Percentiles rank a stretch among this genome's conserved stretches.
Evolutionary conservation across 257 asterid species (phyloP).

Genomic region (Jasminum sambac): DNA sequence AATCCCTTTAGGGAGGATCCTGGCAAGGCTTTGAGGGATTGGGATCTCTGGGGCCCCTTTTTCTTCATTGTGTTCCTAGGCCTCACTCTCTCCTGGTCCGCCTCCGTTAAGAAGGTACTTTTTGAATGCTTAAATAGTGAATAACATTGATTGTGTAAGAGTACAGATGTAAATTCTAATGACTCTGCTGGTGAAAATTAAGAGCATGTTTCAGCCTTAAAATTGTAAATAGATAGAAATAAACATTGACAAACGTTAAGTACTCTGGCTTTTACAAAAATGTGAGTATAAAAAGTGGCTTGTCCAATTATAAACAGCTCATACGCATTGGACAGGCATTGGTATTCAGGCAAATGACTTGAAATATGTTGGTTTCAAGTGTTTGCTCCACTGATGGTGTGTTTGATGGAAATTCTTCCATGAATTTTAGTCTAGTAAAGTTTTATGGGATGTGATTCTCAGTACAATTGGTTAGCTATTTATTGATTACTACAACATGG

Average conservation of each 20-base stretch:
- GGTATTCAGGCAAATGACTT: background rate
- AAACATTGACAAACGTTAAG: too few relatives aligned
- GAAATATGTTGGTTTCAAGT: background rate
- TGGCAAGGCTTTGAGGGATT: slow-evolving; percentile 92
- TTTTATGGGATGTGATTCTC: background rate
- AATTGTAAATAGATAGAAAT: too few relatives aligned
- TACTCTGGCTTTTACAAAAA: too few relatives aligned
- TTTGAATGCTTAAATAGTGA: background rate
- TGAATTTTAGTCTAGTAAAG: background rate
- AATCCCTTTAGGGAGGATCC: slow-evolving; percentile 95
- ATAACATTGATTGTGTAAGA: background rate
- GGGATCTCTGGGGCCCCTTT: slow-evolving; percentile 99
- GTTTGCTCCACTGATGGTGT: background rate
- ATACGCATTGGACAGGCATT: too few relatives aligned
- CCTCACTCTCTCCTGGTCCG: slow-evolving; percentile 93
- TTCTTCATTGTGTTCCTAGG: slow-evolving; percentile 98
- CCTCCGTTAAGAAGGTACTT: slow-evolving; percentile 85
- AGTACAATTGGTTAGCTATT: background rate
- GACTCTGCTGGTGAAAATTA: background rate
- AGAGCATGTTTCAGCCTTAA: too few relatives aligned
- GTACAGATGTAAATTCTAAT: background rate
- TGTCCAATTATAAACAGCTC: too few relatives aligned
- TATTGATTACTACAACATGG: background rate
- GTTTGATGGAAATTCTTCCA: background rate
- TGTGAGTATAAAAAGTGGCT: too few relatives aligned